Conservation (phyloP, 2,329 filamentous ascomycete species). For the Aureobasidium sp. region DNA sequence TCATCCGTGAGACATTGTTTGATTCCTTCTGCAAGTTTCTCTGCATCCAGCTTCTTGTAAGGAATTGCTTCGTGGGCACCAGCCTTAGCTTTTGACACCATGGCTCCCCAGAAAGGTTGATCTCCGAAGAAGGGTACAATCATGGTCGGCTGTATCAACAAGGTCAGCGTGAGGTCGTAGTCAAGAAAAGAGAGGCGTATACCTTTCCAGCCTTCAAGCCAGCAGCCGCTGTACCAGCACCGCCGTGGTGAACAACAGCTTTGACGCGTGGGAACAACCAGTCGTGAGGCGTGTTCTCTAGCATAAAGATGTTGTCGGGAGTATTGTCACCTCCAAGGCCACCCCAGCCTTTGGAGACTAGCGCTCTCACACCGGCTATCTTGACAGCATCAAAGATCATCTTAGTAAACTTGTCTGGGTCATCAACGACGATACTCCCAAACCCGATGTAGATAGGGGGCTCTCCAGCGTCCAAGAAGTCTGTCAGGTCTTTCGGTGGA, state of each 20-base stretch:
- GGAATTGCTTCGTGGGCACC: conserved; percentile 57
- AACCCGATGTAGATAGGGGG: conserved; percentile 67
- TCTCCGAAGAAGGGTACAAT: conserved; percentile 75
- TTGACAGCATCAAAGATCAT: conserved; percentile 64
- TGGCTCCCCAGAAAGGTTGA: conserved; percentile 69
- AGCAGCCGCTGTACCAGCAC: conserved; percentile 68
- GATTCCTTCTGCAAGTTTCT: conserved; percentile 63
- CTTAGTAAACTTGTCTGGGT: conserved; percentile 58
- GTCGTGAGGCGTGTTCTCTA: conserved; percentile 67
- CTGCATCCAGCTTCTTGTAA: conserved; percentile 56
- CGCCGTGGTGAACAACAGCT: conserved; percentile 67
- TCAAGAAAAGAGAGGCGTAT: not conserved
- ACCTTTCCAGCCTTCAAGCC: conserved; percentile 58
- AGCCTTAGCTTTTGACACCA: conserved; percentile 56
- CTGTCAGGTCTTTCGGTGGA: conserved; percentile 25
- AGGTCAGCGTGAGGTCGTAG: not conserved
- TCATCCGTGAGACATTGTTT: conserved; percentile 56
- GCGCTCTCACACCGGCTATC: conserved; percentile 57
- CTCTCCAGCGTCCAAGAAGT: conserved; percentile 50
- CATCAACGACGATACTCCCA: conserved; percentile 67
- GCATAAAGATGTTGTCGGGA: conserved; percentile 60
- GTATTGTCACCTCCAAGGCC: conserved; percentile 53
- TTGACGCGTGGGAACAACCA: conserved; percentile 64
- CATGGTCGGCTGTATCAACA: conserved; percentile 50
- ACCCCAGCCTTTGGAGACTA: conserved; percentile 71